phyloP scores from a whole-genome alignment of 805 yeast genomes.

The Monosporozyma siamensis region DNA sequence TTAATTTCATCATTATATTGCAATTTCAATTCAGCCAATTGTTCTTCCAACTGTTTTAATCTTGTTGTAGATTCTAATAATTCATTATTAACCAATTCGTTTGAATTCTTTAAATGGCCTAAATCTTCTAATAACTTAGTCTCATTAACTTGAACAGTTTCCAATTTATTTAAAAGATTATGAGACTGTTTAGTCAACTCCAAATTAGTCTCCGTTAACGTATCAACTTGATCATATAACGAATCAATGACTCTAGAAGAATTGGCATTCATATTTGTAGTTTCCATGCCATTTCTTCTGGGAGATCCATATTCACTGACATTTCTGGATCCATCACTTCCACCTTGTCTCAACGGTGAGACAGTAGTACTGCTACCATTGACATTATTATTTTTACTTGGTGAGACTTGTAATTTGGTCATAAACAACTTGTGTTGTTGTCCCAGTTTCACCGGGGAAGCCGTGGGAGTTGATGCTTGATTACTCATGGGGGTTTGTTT shows the following conservation, averaged over 20 bases:
- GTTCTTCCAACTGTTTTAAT: slow-evolving; percentile 54
- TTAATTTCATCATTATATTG: slow-evolving; percentile 2
- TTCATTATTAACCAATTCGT: slow-evolving; percentile 55
- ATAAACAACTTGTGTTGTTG: slow-evolving; percentile 12
- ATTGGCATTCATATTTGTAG: not conserved
- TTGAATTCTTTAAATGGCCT: slow-evolving; percentile 66
- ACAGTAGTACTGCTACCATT: no score
- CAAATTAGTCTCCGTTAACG: slow-evolving; percentile 35
- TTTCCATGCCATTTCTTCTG: not conserved
- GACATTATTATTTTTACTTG: slow-evolving; percentile 3
- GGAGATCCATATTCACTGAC: not conserved
- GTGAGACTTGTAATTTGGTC: slow-evolving; percentile 21
- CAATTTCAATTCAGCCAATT: slow-evolving; percentile 7
- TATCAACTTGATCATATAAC: slow-evolving; percentile 42
- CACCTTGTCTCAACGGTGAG: no score
- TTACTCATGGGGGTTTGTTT: not conserved
- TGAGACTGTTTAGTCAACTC: slow-evolving; percentile 33
- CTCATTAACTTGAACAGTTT: slow-evolving; percentile 34
- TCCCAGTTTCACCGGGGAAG: not conserved
- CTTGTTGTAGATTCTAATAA: slow-evolving; percentile 39
- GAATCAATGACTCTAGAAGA: slow-evolving; percentile 32
- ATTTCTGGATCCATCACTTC: no score
- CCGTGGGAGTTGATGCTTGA: not conserved
- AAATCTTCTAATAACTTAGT: slow-evolving; percentile 41
- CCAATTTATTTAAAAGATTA: slow-evolving; percentile 45